A percentile compares a stretch with the other conserved stretches of the same genome.
These are phyloP conservation scores for Zygotorulaspora danielsina DNA, from an alignment of 805 yeast species.

Conservation along the genomic window DNA sequence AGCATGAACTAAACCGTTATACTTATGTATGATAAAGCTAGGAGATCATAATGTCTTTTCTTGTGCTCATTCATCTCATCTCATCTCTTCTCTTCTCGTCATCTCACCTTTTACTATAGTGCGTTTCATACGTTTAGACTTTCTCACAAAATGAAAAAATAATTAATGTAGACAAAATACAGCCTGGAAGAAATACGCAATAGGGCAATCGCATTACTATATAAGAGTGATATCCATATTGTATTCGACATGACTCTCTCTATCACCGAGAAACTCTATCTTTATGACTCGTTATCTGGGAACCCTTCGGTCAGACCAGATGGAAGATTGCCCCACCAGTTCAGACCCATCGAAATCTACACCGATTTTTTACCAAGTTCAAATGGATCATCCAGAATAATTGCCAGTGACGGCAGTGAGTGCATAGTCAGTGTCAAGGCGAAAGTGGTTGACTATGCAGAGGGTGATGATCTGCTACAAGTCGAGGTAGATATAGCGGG, in stretches of 20 bases:
- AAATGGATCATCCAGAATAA: conserved; percentile 86
- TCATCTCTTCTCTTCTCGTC: too few species aligned
- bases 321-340: conserved; percentile 68
- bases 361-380: conserved; percentile 79
- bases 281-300: conserved; percentile 64
- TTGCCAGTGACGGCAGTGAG: conserved; percentile 86
- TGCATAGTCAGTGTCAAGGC: conserved; percentile 89
- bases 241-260: conserved; percentile 78
- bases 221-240: too few species aligned
- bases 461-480: conserved; percentile 51
- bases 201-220: too few species aligned
- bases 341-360: conserved; percentile 80
- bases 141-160: not conserved
- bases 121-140: too few species aligned
- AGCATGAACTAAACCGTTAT: too few species aligned
- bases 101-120: too few species aligned
- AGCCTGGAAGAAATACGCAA: not conserved
- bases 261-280: conserved; percentile 69
- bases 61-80: too few species aligned
- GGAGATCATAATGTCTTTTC: too few species aligned
- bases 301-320: conserved; percentile 76
- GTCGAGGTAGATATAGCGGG: conserved; percentile 82
- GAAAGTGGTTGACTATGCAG: conserved; percentile 57
- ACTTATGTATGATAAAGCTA: too few species aligned
- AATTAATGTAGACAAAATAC: not conserved